Base-by-base conservation (phyloP, 2,329 filamentous ascomycete genomes). In the Penicillium sp. region DNA sequence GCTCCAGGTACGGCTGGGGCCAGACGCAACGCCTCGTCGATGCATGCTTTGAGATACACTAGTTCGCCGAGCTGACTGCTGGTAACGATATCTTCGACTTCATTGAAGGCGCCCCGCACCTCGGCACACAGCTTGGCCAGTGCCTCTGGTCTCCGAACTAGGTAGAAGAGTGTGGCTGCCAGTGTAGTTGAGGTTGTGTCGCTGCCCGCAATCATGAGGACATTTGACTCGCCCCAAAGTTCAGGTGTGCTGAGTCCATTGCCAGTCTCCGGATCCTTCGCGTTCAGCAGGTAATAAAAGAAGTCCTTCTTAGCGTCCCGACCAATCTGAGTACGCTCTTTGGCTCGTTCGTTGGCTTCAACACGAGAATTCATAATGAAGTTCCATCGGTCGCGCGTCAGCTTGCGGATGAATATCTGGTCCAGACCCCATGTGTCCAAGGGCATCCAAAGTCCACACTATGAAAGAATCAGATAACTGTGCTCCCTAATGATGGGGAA, bases 251-350 rank as follows among this genome's bases (percentile, higher is more conserved):
- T 81, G 66, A 89, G 87, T 1, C 85, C 85, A 55, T 82, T 79
- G 50, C 87, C 87, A 0, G 87, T 89, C 67, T 89, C 86, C 13
- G 87, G 86, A 62, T 90, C 88, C 38, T 83, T 82, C 8, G 88
- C 87, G 66, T 86, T 86, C 57, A 90, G 81, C 11, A 91, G 80
- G 70, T 90, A 86, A 73, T 89, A 86, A 76, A 90, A 90, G 76
- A 90, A 90, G 69, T 90, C 88, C 55, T 86, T 85, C 34, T 87
- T 86, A 64, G 85, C 85, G 46, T 82, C 85, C 61, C 83, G 84
- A 61, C 85, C 84, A 29, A 86, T 86, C 26, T 87, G 76, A 58
- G 72, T 62, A 22, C 72, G 69, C 53, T 76, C 73, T 53, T 85
- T 84, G 47, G 86, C 88, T 24, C 87, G 82, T 66, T 89, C 84